phyloP scores from a whole-genome alignment of 2,329 filamentous ascomycete genomes.

The Trichoderma koningii region DNA sequence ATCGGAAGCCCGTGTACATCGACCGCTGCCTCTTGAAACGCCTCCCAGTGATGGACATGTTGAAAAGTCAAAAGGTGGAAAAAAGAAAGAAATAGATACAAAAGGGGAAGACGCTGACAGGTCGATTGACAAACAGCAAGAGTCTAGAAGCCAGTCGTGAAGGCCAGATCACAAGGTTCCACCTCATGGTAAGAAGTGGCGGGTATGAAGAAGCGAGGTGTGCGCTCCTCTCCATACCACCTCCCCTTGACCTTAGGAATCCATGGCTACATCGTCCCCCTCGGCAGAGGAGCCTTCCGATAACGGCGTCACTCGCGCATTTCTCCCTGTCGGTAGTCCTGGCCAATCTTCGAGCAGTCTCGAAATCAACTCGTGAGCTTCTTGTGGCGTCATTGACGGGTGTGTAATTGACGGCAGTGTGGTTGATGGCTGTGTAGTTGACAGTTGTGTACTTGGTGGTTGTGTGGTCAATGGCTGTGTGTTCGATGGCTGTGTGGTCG shows the following conservation, averaged over 20 bases:
- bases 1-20: slow-evolving; percentile 6
- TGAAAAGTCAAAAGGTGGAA: neutral
- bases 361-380: too few relatives aligned
- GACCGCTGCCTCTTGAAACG: slow-evolving; percentile 22
- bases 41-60: slow-evolving; percentile 2
- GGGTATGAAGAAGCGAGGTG: neutral
- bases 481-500: too few relatives aligned
- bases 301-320: neutral
- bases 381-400: too few relatives aligned
- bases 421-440: too few relatives aligned
- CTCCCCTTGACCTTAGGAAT: neutral
- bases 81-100: neutral
- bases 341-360: too few relatives aligned
- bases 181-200: neutral
- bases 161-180: neutral
- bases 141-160: neutral
- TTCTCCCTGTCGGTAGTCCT: too few relatives aligned
- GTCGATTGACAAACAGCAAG: neutral
- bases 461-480: too few relatives aligned
- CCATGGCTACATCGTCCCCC: neutral
- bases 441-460: too few relatives aligned
- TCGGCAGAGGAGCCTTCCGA: too few relatives aligned
- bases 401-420: too few relatives aligned
- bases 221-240: neutral
- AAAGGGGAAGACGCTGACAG: neutral